These are phyloP conservation scores for Sporisorium graminicola DNA, from an alignment of 1,284 basidiomycete species.

Conservation along the genomic window DNA sequence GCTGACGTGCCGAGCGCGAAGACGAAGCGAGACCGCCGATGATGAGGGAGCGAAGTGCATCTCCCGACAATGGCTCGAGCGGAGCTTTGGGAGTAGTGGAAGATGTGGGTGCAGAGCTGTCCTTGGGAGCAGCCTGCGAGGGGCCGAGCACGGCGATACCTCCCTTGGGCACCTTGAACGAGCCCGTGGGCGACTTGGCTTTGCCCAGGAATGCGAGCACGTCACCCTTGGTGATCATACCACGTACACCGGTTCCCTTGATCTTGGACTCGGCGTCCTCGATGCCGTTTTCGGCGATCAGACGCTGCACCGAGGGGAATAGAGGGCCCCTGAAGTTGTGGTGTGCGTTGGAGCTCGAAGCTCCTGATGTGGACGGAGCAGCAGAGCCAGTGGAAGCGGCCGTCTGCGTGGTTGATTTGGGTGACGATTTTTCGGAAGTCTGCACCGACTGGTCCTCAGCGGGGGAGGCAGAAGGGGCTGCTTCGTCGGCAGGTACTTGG, in stretches of 20 bases:
- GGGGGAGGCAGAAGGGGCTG: conserved; percentile 17
- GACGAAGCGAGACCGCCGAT: conserved; percentile 50
- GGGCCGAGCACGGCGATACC: conserved; percentile 60
- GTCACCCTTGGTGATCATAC: conserved; percentile 71
- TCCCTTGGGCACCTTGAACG: conserved; percentile 51
- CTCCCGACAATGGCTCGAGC: conserved; percentile 43
- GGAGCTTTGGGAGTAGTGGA: conserved; percentile 22
- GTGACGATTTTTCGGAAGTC: conserved; percentile 34
- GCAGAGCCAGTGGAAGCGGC: conserved; percentile 41
- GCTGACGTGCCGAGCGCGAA: conserved; percentile 22
- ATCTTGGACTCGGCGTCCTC: conserved; percentile 67
- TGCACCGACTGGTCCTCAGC: conserved; percentile 19
- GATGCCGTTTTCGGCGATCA: conserved; percentile 65
- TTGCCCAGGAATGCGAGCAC: conserved; percentile 70
- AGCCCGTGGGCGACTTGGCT: conserved; percentile 58
- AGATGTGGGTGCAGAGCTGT: conserved; percentile 20
- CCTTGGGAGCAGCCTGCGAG: conserved; percentile 43
- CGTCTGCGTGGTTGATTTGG: conserved; percentile 30
- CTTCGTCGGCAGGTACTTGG: conserved; percentile 56
- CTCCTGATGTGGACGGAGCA: conserved; percentile 25
- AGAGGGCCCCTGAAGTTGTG: conserved; percentile 48
- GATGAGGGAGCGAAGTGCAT: conserved; percentile 53
- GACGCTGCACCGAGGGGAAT: conserved; percentile 69
- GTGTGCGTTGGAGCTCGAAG: conserved; percentile 40
- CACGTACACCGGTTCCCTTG: conserved; percentile 70